Base-by-base conservation (phyloP, 1,139 yeast genomes). In the Suhomyces bokatorum region DNA sequence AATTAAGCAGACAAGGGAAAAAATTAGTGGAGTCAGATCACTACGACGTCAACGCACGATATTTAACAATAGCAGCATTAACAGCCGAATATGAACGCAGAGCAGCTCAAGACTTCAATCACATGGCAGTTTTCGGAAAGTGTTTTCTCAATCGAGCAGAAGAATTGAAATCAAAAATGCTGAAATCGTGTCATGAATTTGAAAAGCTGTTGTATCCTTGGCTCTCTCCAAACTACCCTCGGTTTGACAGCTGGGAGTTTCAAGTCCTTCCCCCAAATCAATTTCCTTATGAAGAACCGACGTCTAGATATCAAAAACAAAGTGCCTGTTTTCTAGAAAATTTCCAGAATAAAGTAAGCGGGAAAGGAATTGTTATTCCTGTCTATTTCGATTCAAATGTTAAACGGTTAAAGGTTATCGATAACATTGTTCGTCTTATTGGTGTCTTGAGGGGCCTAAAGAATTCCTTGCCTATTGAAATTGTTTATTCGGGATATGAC, bases 361-460 rank as follows among this genome's bases (percentile, higher is more conserved):
- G 73, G 0, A 55, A 51, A 32, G 76, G 76, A 0, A 66, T 70
- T 8, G 72, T 70, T 3, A 63, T 70, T 4, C 71, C 74, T 0
- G 35, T 69, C 2, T 42, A 57, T 10, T 62, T 62, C 1, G 36
- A 49, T 3, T 39, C 43, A 17, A 43, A 52, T n/a, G 44, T 40
- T 24, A 51, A 50, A n/a, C 26, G 44, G 12, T 10, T 7, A 6
- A 44, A 42, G n/a, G 65, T 58, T 41, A 26, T 65, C 5, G 51
- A 55, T 4, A 52, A 60, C 34, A 50, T 66, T 8, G 47, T 42
- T 14, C 50, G 67, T 5, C 45, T 69, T 12, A 55, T 70, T 8
- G 53, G 54, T 6, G 65, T 64, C 2, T 55, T 70, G 16, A 52
- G 73, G 16, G 60, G 56, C 0, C 48, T 62, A 24, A 59, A 60